A percentile compares a stretch with the other conserved stretches of the same genome.
Conservation (phyloP, 305 asterid genomes). For the Fraxinus platypoda region DNA sequence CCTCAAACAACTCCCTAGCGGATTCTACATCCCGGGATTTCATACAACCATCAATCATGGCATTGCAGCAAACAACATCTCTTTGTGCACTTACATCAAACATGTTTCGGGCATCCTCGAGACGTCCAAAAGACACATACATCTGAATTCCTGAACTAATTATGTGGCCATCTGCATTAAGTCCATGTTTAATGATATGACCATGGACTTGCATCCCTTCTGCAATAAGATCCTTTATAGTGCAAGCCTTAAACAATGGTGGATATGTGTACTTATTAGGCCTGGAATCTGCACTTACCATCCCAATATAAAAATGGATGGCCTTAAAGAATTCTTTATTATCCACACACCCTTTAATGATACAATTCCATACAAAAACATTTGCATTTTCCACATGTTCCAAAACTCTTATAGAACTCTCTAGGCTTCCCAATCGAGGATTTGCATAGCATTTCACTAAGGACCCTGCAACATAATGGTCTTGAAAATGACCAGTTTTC, state of each 20-base stretch:
- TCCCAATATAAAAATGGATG: conserved; percentile 26
- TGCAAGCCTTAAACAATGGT: conserved; percentile 43
- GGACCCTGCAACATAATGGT: conserved; percentile 46
- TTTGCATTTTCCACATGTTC: conserved; percentile 41
- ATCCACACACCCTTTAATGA: conserved; percentile 40
- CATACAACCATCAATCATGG: conserved; percentile 52
- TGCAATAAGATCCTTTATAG: conserved; percentile 18
- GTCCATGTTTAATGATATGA: conserved; percentile 33
- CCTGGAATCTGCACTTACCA: conserved; percentile 33
- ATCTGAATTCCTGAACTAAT: conserved; percentile 47
- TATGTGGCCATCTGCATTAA: conserved; percentile 32
- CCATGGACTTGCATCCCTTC: conserved; percentile 44
- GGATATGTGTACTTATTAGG: conserved; percentile 44
- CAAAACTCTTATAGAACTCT: conserved; percentile 22
- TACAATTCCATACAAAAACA: conserved; percentile 41
- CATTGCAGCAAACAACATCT: conserved; percentile 48
- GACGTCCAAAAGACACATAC: conserved; percentile 40
- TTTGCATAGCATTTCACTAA: conserved; percentile 41
- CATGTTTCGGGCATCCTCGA: conserved; percentile 33
- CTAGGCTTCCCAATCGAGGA: conserved; percentile 32
- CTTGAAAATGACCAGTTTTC: conserved; percentile 44
- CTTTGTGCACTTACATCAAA: conserved; percentile 20
- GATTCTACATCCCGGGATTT: conserved; percentile 29
- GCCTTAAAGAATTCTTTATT: conserved; percentile 26
- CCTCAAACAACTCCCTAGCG: conserved; percentile 33